Evolutionary conservation across 2,329 filamentous ascomycete genomes (phyloP).

Genomic region (Epichloe amarillans): DNA sequence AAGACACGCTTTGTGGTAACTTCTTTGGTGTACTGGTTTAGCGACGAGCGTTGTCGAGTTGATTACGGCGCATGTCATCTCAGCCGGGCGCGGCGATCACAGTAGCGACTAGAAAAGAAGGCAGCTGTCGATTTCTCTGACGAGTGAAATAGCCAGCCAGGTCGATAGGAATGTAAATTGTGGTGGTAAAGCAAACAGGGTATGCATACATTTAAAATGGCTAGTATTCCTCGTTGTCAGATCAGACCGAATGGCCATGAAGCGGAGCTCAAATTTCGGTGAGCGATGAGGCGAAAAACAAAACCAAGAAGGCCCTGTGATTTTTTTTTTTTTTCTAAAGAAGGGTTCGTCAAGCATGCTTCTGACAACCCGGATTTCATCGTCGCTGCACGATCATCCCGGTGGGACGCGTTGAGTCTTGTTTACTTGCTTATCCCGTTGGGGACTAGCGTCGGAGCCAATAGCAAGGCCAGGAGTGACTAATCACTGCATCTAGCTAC

Average conservation of each 20-base stretch:
- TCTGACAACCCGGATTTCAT: neutral
- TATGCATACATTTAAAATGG: slow-evolving; percentile 3
- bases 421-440: slow-evolving; percentile 29
- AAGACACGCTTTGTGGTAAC: neutral
- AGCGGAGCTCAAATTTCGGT: neutral
- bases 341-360: neutral
- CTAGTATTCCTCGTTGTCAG: neutral
- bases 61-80: neutral
- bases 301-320: too few relatives aligned
- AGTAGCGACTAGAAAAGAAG: neutral
- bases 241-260: neutral
- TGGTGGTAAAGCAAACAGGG: slow-evolving; percentile 9
- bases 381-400: neutral
- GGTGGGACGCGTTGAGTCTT: slow-evolving; percentile 18
- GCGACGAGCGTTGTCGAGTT: neutral
- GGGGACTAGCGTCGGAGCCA: slow-evolving; percentile 18
- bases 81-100: neutral
- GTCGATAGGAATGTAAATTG: neutral
- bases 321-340: neutral
- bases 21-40: neutral
- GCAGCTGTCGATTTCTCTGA: neutral
- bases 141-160: neutral
- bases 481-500: neutral
- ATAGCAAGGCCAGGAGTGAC: neutral
- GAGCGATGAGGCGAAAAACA: too few relatives aligned